Evolutionary conservation across 2,329 filamentous ascomycete genomes (phyloP).

Genomic region (Thielaviopsis euricoi): DNA sequence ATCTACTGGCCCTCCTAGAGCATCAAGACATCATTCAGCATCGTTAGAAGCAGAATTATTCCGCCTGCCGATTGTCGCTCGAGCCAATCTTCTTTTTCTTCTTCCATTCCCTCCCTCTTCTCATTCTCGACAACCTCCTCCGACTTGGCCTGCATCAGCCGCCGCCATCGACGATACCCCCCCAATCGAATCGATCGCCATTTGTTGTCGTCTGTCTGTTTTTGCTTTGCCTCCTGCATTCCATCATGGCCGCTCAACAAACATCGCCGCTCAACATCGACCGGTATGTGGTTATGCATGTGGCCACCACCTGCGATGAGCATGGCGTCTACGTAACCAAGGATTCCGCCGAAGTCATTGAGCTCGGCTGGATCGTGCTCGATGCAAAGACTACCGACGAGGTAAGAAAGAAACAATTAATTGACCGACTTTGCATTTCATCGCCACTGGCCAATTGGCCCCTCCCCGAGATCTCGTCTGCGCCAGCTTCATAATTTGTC

Average conservation of each 20-base stretch:
- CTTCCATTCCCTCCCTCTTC: too few relatives aligned
- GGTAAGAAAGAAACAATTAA: constrained; percentile 36
- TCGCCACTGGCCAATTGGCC: background rate
- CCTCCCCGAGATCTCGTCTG: background rate
- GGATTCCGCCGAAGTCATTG: constrained; percentile 97
- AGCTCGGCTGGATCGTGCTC: constrained; percentile 93
- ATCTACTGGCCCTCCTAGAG: too few relatives aligned
- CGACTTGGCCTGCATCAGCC: too few relatives aligned
- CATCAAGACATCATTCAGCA: too few relatives aligned
- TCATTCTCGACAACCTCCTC: too few relatives aligned
- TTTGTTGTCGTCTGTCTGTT: too few relatives aligned
- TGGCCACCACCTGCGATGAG: constrained; percentile 96
- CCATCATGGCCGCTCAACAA: constrained; percentile 24
- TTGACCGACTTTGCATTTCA: background rate
- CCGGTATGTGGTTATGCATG: constrained; percentile 95
- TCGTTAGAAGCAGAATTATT: too few relatives aligned
- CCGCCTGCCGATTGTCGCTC: too few relatives aligned
- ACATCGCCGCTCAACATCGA: constrained; percentile 58
- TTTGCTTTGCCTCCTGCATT: background rate
- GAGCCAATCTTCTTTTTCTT: too few relatives aligned
- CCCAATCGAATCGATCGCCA: background rate
- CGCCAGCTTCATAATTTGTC: background rate
- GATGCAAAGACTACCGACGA: constrained; percentile 85
- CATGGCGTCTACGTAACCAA: constrained; percentile 99
- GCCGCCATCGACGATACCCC: too few relatives aligned